Conservation (phyloP, 2,329 filamentous ascomycete genomes). For the Penicillium sp. region DNA sequence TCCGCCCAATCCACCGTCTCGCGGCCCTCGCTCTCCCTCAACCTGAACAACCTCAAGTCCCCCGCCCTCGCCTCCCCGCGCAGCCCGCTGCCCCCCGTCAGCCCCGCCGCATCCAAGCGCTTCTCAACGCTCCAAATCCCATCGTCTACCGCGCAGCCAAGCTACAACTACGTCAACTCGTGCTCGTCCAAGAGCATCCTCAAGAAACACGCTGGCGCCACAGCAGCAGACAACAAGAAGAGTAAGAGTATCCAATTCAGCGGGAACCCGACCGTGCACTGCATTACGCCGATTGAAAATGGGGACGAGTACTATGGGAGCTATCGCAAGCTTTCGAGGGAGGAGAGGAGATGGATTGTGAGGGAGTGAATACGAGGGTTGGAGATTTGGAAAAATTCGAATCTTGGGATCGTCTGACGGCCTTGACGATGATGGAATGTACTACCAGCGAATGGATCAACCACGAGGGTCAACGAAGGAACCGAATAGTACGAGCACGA, state of each 20-base stretch:
- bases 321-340: conserved; percentile 51
- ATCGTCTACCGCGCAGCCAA: conserved; percentile 24
- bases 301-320: conserved; percentile 54
- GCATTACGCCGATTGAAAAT: conserved; percentile 55
- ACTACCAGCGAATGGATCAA: not conserved
- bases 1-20: conserved; percentile 37
- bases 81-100: conserved; percentile 48
- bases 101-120: conserved; percentile 45
- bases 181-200: conserved; percentile 54
- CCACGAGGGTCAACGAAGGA: not conserved
- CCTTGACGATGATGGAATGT: not conserved
- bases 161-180: conserved; percentile 50
- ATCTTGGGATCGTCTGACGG: not conserved
- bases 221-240: conserved; percentile 4
- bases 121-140: conserved; percentile 45
- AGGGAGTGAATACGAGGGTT: conserved; percentile 35
- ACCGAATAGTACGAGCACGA: not conserved
- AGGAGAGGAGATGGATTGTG: conserved; percentile 52
- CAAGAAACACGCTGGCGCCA: conserved; percentile 44
- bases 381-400: not conserved
- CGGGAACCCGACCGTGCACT: conserved; percentile 50
- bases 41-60: conserved; percentile 41
- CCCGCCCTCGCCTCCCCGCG: conserved; percentile 42
- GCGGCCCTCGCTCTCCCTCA: conserved; percentile 41
- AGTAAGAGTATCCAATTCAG: conserved; percentile 50